Base-by-base conservation (phyloP, 306 rosid species). In the Benincasa hispida region DNA sequence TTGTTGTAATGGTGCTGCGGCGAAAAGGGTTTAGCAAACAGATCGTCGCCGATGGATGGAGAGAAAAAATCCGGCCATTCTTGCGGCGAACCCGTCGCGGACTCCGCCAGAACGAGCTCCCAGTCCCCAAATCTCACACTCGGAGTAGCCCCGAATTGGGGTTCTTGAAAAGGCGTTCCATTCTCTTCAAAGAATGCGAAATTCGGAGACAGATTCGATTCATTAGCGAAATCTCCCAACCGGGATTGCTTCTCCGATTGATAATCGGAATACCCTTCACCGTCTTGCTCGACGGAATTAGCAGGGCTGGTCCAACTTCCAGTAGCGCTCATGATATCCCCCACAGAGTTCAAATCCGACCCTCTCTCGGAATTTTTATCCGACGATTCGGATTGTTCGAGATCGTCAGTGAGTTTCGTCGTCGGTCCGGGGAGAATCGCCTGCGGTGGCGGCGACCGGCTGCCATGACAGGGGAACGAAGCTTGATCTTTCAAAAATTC, bases 401-500 rank as follows among this genome's bases (percentile, higher is more conserved):
- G n/a, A 21, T 55, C 65, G 62, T 85, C 92, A 30, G 41, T 34
- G 18, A 35, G 25, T 9, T 50, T 76, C 34, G 27, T 10, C 28
- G 13, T 34, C 78, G n/a, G 24, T 9, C 72, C 6, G 5, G 83
- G 59, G 54, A 73, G 58, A 66, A 48, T 51, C 3, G 66, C 75
- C 4, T 37, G 76, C 22, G 81, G 59, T 1, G 79, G 34, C 13
- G 80, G 81, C 0, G 87, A 79, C 17, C 77, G 80, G 65, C 22
- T 77, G 13, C 77, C 77, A 45, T 67, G 78, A 6, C 58, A 2
- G 5, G 86, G 84, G 50, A 88, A 82, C 1, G 89, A 88, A 58
- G 93, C 83, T 62, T 89, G 99, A 41, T 94, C 97, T 82, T 84
- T 90, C 69, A 91, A 80, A 74, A 90, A 94, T 8, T 91, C 96